Evolutionary conservation across 2,329 filamentous ascomycete genomes (phyloP).

Genomic region (Hymenoscyphus repandus): DNA sequence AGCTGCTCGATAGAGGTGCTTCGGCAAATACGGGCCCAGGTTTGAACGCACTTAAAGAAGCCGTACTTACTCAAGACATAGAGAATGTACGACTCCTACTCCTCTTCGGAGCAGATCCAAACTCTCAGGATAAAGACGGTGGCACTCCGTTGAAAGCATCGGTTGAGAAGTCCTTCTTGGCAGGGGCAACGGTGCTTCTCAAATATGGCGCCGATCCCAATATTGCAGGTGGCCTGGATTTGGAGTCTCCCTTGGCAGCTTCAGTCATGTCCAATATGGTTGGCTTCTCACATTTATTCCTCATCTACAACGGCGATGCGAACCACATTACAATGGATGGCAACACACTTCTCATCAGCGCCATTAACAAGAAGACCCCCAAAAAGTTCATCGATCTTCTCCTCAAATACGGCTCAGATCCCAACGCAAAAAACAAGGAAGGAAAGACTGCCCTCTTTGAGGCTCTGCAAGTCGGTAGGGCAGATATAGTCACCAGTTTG

Average conservation of each 20-base stretch:
- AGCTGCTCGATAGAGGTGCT: constrained; percentile 53
- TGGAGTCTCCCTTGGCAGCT: constrained; percentile 50
- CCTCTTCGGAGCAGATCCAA: constrained; percentile 53
- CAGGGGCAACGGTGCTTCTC: constrained; percentile 53
- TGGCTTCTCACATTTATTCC: constrained; percentile 52
- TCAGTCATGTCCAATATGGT: constrained; percentile 48
- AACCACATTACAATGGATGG: constrained; percentile 49
- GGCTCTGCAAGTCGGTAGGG: constrained; percentile 50
- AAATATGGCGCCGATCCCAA: constrained; percentile 61
- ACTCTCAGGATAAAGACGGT: constrained; percentile 43
- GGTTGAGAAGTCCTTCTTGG: constrained; percentile 48
- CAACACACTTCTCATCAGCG: constrained; percentile 54
- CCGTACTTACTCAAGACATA: constrained; percentile 44
- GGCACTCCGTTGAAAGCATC: constrained; percentile 47
- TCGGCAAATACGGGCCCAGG: constrained; percentile 44
- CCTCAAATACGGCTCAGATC: constrained; percentile 53
- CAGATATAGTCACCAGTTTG: constrained; percentile 49
- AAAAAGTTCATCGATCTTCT: constrained; percentile 52
- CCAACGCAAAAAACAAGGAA: constrained; percentile 53
- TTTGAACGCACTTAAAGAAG: constrained; percentile 46
- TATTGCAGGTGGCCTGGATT: constrained; percentile 42
- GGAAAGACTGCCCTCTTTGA: constrained; percentile 61
- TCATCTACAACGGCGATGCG: constrained; percentile 56
- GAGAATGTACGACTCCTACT: constrained; percentile 52
- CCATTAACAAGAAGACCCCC: constrained; percentile 55